phyloP scores from a whole-genome alignment of 345 rosid species.

The Psidium friedrichsthalianum region DNA sequence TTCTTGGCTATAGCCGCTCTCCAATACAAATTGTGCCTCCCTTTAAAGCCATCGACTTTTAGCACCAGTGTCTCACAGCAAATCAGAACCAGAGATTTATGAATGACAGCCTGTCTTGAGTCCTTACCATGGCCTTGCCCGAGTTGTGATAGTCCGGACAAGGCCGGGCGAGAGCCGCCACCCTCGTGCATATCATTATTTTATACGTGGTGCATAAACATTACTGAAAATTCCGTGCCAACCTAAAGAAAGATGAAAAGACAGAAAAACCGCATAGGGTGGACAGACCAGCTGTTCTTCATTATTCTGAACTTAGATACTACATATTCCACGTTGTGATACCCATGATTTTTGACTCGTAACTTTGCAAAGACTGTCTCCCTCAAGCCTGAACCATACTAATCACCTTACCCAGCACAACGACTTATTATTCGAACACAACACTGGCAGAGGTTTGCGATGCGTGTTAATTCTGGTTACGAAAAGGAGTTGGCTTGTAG shows the following conservation, averaged over 20 bases:
- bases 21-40: no score
- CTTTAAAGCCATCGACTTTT: no score
- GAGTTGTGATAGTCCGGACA: no score
- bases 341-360: not conserved
- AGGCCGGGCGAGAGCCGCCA: no score
- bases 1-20: no score
- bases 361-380: not conserved
- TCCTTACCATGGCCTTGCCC: no score
- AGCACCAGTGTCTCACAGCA: no score
- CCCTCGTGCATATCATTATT: no score
- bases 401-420: no score
- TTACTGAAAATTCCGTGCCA: not conserved
- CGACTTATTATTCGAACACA: not conserved
- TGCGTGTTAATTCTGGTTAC: constrained; percentile 1
- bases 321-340: not conserved
- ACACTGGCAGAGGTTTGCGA: not conserved
- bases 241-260: not conserved
- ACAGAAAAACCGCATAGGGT: not conserved
- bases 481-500: constrained; percentile 48
- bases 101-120: no score
- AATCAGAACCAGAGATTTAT: no score
- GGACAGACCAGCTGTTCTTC: not conserved
- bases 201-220: no score
- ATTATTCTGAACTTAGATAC: not conserved
- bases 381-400: not conserved